These are phyloP conservation scores for Talaromyces sp. DNA, from an alignment of 2,329 filamentous ascomycete genomes.

Conservation along the genomic window DNA sequence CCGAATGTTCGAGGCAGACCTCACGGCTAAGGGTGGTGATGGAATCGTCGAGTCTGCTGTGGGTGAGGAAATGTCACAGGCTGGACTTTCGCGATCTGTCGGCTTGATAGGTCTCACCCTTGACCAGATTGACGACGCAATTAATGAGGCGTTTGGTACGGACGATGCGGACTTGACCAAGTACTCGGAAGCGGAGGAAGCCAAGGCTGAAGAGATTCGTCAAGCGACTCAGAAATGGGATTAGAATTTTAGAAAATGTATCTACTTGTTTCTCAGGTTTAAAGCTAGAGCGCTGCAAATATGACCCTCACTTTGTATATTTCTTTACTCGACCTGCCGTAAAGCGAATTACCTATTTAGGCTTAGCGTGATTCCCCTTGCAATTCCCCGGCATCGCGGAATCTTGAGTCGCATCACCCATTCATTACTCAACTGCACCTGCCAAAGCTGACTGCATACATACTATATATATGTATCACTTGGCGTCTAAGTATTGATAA, in stretches of 20 bases:
- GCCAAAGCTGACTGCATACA: too few species aligned
- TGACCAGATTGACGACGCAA: conserved; percentile 39
- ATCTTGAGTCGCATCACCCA: not conserved
- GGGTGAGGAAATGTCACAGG: conserved; percentile 37
- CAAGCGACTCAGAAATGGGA: conserved; percentile 25
- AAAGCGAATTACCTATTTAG: not conserved
- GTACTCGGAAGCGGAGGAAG: conserved; percentile 34
- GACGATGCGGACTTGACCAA: conserved; percentile 31
- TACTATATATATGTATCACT: too few species aligned
- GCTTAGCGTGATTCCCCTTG: not conserved
- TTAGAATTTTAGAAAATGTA: conserved; percentile 6
- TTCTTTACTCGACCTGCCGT: not conserved
- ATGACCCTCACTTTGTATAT: not conserved
- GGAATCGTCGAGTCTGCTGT: conserved; percentile 38
- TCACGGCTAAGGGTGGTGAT: conserved; percentile 38
- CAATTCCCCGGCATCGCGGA: not conserved
- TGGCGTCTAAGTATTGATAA: too few species aligned
- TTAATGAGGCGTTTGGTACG: conserved; percentile 31
- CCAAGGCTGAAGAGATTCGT: conserved; percentile 30
- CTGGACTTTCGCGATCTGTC: conserved; percentile 40
- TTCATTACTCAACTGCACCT: not conserved
- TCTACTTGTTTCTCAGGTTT: too few species aligned
- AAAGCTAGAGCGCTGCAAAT: not conserved
- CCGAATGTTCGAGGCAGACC: conserved; percentile 35
- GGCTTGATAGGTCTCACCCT: conserved; percentile 35